Evolutionary conservation across 2,329 filamentous ascomycete genomes (phyloP).

Genomic region (Pseudohalonectria lignicola): DNA sequence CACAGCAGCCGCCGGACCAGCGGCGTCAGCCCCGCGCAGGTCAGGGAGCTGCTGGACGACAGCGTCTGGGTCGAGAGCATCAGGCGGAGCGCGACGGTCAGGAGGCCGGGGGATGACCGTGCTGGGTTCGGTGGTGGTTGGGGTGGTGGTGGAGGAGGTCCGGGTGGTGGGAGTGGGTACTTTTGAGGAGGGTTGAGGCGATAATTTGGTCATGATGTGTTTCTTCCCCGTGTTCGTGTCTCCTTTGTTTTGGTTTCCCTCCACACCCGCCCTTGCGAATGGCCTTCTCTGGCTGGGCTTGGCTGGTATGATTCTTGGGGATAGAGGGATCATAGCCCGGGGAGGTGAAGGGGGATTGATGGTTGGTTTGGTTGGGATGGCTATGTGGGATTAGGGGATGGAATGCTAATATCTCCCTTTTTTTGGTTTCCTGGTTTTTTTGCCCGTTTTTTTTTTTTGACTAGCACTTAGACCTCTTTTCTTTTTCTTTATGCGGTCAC

Average conservation of each 20-base stretch:
- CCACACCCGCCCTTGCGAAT: too few species aligned
- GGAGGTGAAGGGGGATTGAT: too few species aligned
- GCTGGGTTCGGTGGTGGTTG: neutral
- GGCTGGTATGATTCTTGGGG: too few species aligned
- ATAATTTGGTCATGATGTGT: neutral
- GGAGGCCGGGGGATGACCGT: slow-evolving; percentile 10
- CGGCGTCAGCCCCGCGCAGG: slow-evolving; percentile 62
- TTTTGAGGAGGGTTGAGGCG: slow-evolving; percentile 3
- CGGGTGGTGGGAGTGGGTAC: neutral
- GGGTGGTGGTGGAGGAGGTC: neutral
- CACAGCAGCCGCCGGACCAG: slow-evolving; percentile 52
- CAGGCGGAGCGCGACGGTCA: slow-evolving; percentile 69
- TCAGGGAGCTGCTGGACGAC: slow-evolving; percentile 77
- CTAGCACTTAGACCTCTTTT: neutral
- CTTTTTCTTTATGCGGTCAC: too few species aligned
- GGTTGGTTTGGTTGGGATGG: too few species aligned
- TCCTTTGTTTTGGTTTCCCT: neutral
- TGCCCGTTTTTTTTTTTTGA: neutral
- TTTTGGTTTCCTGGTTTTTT: neutral
- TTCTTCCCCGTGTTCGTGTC: neutral
- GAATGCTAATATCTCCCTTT: too few species aligned
- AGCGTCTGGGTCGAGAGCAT: slow-evolving; percentile 93
- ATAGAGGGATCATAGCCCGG: too few species aligned
- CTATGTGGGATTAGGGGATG: too few species aligned
- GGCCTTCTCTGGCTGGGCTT: too few species aligned